A percentile compares a stretch with the other conserved stretches of the same genome.
These are phyloP conservation scores for Candida maesae DNA, from an alignment of 805 yeast genomes.

Conservation along the genomic window DNA sequence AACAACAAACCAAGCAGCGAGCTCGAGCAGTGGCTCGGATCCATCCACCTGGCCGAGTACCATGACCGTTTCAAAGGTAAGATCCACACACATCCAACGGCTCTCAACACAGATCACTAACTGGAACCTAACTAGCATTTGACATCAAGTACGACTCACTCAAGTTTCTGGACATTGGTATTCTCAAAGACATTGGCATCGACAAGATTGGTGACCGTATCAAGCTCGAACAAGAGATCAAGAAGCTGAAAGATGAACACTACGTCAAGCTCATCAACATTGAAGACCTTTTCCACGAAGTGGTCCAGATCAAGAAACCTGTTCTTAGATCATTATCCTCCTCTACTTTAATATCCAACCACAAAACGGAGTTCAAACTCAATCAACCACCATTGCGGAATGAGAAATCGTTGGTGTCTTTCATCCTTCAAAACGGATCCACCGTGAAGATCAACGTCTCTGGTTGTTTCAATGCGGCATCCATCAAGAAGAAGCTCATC, in stretches of 20 bases:
- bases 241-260: conserved; percentile 32
- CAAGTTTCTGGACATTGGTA: conserved; percentile 46
- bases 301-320: conserved; percentile 8
- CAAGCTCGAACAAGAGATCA: conserved; percentile 56
- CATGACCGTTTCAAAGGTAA: conserved; percentile 8
- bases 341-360: conserved; percentile 12
- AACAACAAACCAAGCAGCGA: conserved; percentile 5
- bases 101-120: neutral
- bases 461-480: conserved; percentile 77
- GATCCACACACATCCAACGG: neutral
- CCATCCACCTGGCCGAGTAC: conserved; percentile 7
- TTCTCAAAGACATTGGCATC: conserved; percentile 71
- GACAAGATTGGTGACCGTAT: conserved; percentile 81
- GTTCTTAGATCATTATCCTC: conserved; percentile 4
- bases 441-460: conserved; percentile 63
- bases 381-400: conserved; percentile 19
- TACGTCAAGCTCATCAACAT: conserved; percentile 6
- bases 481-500: conserved; percentile 67
- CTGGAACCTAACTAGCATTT: conserved; percentile 3
- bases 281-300: conserved; percentile 16
- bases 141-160: conserved; percentile 25
- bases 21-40: conserved; percentile 13
- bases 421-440: conserved; percentile 73
- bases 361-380: conserved; percentile 17
- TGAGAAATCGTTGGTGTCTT: conserved; percentile 43